Conservation (phyloP, 1,139 yeast species). For the Saccharomyces pastorianus region DNA sequence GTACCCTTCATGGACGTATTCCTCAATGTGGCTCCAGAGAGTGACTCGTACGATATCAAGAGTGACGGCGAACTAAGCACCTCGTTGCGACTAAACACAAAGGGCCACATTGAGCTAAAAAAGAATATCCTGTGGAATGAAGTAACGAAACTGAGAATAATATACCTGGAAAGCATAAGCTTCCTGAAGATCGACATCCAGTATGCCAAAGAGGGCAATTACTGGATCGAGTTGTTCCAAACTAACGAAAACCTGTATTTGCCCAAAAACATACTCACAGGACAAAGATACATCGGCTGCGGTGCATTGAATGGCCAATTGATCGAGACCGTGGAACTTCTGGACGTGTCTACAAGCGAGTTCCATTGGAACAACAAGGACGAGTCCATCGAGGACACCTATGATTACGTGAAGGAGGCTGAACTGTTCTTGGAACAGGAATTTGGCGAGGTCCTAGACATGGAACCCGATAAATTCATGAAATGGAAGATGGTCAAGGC, state of each 20-base stretch:
- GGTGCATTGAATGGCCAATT: conserved; percentile 84
- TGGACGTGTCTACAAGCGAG: conserved; percentile 45
- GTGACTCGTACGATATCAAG: conserved; percentile 19
- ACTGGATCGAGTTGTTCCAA: conserved; percentile 56
- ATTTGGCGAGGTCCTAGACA: conserved; percentile 30
- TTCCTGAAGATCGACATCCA: conserved; percentile 52
- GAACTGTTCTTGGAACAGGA: conserved; percentile 28
- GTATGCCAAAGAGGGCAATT: conserved; percentile 33
- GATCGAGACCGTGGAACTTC: conserved; percentile 51
- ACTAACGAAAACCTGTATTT: conserved; percentile 45
- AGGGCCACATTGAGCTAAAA: conserved; percentile 14
- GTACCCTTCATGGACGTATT: conserved; percentile 23
- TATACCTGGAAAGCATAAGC: conserved; percentile 46
- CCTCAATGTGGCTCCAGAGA: conserved; percentile 21
- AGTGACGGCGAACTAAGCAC: conserved; percentile 23
- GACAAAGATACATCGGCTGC: conserved; percentile 45
- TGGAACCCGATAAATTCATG: conserved; percentile 32
- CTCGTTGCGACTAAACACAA: conserved; percentile 13
- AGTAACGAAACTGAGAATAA: conserved; percentile 31
- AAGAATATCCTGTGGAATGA: conserved; percentile 13
- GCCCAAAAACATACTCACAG: conserved; percentile 33
- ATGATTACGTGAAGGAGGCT: conserved; percentile 26
- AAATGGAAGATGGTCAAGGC: conserved; percentile 24
- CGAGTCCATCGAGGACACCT: conserved; percentile 17
- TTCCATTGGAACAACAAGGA: conserved; percentile 37